Base-by-base conservation (phyloP, 2,329 filamentous ascomycete species). In the Aspergillus sp. region DNA sequence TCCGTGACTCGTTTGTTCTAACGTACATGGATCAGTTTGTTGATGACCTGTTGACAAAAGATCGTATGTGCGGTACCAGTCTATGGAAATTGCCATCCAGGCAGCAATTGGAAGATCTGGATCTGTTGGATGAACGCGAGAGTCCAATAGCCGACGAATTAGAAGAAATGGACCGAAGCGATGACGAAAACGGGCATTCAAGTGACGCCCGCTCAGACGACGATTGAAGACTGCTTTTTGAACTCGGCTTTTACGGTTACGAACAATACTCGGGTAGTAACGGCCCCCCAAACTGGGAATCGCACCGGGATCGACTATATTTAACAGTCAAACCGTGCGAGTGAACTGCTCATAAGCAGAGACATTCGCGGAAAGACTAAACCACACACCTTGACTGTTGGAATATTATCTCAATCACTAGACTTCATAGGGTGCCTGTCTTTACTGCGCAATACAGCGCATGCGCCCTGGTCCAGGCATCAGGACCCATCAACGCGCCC, bases 11-110 rank as follows among this genome's bases (percentile, higher is more conserved):
- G 1, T 93, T 90, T 62, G 82, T 79, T 12, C 73, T 99, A 66
- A 95, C 91, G 3, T 89, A 85, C 68, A 81, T 99, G 75, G 95
- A 99, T 74, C 88, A 93, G 66, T 98, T 99, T 73, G 86, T 98
- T 55, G 95, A 99, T 73, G 92, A 97, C 61, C 77, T 99, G 64
- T 79, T 99, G 61, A 89, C 85, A 0, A 96, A 96, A 76, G 91
- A 96, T 57, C 83, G 95, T 52, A 88, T 97, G 0, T 98, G 93
- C 71, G 93, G 88, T 39, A 98, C 95, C 3, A 96, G 88, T 70
- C 72, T 99, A 66, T 96, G 91, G 87, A 96, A 96, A 78, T 83
- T 99, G 82, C 90, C 93, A 3, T 86, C 86, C 59, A 82, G 95
- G 66, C 86, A 89, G 63, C 83, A 90, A 51, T 73, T 99, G 63